These are phyloP conservation scores for Aschersonia sp. DNA, from an alignment of 2,329 filamentous ascomycete genomes.

Conservation along the genomic window DNA sequence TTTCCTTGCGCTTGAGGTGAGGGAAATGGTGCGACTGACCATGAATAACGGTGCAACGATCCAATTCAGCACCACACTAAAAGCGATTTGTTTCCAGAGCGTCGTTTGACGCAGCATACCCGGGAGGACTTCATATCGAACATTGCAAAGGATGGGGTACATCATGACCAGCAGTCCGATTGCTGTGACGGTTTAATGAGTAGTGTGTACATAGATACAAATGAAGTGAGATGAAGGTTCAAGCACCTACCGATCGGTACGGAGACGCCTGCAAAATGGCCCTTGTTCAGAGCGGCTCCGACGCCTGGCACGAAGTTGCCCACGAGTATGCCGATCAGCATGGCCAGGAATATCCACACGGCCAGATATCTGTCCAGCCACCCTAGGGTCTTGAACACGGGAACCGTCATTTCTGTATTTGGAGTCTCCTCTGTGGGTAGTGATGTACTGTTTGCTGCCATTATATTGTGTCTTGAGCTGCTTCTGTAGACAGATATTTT, in stretches of 20 bases:
- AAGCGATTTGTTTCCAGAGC: slow-evolving; percentile 66
- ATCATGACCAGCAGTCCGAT: slow-evolving; percentile 81
- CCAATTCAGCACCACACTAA: slow-evolving; percentile 58
- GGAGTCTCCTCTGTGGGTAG: no score
- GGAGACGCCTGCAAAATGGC: slow-evolving; percentile 56
- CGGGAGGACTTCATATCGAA: slow-evolving; percentile 63
- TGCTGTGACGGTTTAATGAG: slow-evolving; percentile 27
- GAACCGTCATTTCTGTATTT: no score
- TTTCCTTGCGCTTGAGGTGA: no score
- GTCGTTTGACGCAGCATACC: slow-evolving; percentile 42
- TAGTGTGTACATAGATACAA: no score
- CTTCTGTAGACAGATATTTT: no score
- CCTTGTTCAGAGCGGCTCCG: slow-evolving; percentile 48
- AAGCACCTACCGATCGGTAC: slow-evolving; percentile 42
- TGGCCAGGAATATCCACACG: slow-evolving; percentile 65
- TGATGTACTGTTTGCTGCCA: no score
- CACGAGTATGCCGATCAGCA: slow-evolving; percentile 59
- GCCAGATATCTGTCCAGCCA: slow-evolving; percentile 47
- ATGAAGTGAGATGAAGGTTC: no score
- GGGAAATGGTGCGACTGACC: slow-evolving; percentile 29
- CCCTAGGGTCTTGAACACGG: no score
- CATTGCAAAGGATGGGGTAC: slow-evolving; percentile 85
- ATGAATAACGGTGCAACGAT: slow-evolving; percentile 70
- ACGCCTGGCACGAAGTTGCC: slow-evolving; percentile 58
- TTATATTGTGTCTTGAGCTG: no score